Conservation (phyloP, 2,329 filamentous ascomycete species). For the Salinomyces thailandicus region DNA sequence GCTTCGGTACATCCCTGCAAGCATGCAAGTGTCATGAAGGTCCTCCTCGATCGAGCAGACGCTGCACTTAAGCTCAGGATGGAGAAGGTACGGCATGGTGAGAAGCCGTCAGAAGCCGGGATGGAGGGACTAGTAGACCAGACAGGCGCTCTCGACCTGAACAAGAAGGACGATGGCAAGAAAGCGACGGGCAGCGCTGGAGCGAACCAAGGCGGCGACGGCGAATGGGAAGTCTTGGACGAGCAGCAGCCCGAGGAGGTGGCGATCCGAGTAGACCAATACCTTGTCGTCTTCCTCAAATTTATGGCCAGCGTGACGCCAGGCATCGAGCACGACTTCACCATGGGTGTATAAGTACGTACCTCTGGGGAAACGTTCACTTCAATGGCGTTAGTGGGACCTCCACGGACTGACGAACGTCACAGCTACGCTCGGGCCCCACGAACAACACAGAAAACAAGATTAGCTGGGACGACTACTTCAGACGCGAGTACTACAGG, state of each 20-base stretch:
- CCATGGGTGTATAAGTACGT: conserved; percentile 90
- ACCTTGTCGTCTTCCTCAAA: conserved; percentile 78
- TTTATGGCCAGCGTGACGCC: conserved; percentile 70
- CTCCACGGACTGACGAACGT: no score
- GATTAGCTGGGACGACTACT: conserved; percentile 4
- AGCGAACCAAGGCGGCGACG: conserved; percentile 38
- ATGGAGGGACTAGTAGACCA: conserved; percentile 83
- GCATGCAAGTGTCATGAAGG: conserved; percentile 97
- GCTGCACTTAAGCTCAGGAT: conserved; percentile 80
- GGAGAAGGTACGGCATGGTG: conserved; percentile 59
- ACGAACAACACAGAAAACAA: background rate
- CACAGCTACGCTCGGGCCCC: conserved; percentile 6
- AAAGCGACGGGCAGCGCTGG: conserved; percentile 18
- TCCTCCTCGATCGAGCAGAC: conserved; percentile 86
- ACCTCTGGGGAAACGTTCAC: no score
- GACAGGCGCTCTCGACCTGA: conserved; percentile 47
- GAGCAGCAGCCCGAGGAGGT: conserved; percentile 56
- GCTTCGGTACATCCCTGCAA: conserved; percentile 95
- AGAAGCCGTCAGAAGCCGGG: conserved; percentile 44
- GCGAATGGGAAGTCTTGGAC: conserved; percentile 54
- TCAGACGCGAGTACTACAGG: conserved; percentile 13
- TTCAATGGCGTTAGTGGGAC: no score
- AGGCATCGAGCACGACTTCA: conserved; percentile 95
- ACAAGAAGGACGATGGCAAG: conserved; percentile 39
- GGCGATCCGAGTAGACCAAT: conserved; percentile 79